phyloP scores from a whole-genome alignment of 805 yeast species.

The Teunomyces kruisii region DNA sequence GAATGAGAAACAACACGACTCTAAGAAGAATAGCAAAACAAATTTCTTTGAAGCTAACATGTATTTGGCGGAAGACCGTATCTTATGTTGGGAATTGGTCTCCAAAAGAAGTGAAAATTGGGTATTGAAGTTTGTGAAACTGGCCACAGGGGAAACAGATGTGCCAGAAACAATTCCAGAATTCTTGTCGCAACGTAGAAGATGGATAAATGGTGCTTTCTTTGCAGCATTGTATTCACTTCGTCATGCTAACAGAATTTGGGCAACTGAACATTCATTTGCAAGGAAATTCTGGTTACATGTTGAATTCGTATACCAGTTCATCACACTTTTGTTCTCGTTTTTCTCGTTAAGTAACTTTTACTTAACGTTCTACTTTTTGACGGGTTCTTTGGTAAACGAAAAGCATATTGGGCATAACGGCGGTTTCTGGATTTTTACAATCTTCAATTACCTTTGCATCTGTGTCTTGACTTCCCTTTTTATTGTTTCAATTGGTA shows the following conservation, averaged over 20 bases:
- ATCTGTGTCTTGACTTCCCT: slow-evolving; percentile 82
- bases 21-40: slow-evolving; percentile 41
- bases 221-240: slow-evolving; percentile 29
- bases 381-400: slow-evolving; percentile 71
- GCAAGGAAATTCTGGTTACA: slow-evolving; percentile 24
- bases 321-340: slow-evolving; percentile 20
- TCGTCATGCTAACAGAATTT: slow-evolving; percentile 21
- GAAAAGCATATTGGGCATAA: slow-evolving; percentile 49
- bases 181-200: slow-evolving; percentile 27
- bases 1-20: slow-evolving; percentile 22
- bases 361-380: slow-evolving; percentile 27
- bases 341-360: slow-evolving; percentile 29
- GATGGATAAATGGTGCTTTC: slow-evolving; percentile 32
- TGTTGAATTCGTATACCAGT: slow-evolving; percentile 24
- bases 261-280: slow-evolving; percentile 24
- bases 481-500: slow-evolving; percentile 92
- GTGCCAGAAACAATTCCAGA: slow-evolving; percentile 28
- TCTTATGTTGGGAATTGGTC: slow-evolving; percentile 29
- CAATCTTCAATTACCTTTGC: slow-evolving; percentile 81
- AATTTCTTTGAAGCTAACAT: slow-evolving; percentile 88
- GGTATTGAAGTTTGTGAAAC: slow-evolving; percentile 30
- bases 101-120: slow-evolving; percentile 26
- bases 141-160: slow-evolving; percentile 32
- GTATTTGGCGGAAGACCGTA: slow-evolving; percentile 31
- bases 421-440: slow-evolving; percentile 84